A percentile compares a stretch with the other conserved stretches of the same genome.
Conservation (phyloP, 208 protist genomes). For the Balamuthia mandrillaris region DNA sequence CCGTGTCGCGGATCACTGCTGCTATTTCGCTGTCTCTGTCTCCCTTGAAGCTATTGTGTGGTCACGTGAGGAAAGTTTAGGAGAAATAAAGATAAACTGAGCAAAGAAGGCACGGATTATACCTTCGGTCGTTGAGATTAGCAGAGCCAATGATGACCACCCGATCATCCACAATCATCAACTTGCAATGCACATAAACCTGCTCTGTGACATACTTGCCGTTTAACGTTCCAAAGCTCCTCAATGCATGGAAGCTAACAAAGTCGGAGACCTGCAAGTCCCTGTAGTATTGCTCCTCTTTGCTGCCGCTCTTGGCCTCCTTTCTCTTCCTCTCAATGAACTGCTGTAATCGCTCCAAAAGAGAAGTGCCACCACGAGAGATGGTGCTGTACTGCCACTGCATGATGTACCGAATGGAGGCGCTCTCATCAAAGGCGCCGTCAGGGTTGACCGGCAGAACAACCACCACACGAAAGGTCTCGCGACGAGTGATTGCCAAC, state of each 20-base stretch:
- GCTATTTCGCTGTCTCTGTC: slow-evolving; percentile 44
- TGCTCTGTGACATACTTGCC: slow-evolving; percentile 35
- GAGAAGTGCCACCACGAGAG: slow-evolving; percentile 19
- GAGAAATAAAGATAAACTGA: not conserved
- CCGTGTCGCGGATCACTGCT: slow-evolving; percentile 30
- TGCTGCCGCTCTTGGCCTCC: too few species aligned
- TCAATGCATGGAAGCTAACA: slow-evolving; percentile 30
- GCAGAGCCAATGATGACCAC: slow-evolving; percentile 47
- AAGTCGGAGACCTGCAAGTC: slow-evolving; percentile 36
- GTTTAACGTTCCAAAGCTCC: slow-evolving; percentile 1
- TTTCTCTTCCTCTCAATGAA: too few species aligned
- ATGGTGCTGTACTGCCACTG: slow-evolving; percentile 63
- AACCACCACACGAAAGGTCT: slow-evolving; percentile 46
- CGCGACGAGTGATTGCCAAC: not conserved
- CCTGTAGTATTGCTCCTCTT: too few species aligned
- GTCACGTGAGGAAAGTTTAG: too few species aligned
- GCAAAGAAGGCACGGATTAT: not conserved
- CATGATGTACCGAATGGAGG: slow-evolving; percentile 51
- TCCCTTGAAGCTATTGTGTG: slow-evolving; percentile 29
- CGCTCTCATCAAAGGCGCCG: slow-evolving; percentile 34
- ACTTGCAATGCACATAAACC: slow-evolving; percentile 59
- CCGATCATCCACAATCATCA: slow-evolving; percentile 56
- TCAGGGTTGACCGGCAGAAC: slow-evolving; percentile 47
- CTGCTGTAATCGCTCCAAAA: slow-evolving; percentile 32
- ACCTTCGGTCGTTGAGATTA: slow-evolving; percentile 58